Evolutionary conservation across 192 early-diverging fungal genomes (phyloP), one percentile per base, ranked within the genome.

Genomic region (Umbelopsis vinacea): DNA sequence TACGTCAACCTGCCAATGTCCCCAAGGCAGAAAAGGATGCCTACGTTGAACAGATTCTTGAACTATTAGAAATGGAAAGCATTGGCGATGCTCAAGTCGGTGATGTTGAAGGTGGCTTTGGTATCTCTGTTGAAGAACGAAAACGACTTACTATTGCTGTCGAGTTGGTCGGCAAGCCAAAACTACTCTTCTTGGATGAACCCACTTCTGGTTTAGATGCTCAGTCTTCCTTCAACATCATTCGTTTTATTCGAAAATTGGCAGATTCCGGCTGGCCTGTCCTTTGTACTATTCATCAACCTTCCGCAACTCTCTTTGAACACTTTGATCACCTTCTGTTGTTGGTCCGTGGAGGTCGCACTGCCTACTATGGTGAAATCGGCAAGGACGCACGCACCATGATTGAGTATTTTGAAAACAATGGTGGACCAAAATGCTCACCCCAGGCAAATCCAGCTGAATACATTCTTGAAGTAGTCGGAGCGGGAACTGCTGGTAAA

Each of bases 41-140:
- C 35, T 91, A 93, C 26, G 92, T 94, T 35, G 90, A 94, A 72
- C 77, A 86, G 33, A 90, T 95, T 47, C 86, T 96, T 57, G 73
- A 84, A 19, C 80, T 93, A 45, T 76, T 96, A 15, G 95, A 92
- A 63, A 83, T 94, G 74, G 83, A 89, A 37, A 83, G 85, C 52
- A 89, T 96, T 69, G 79, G 88, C 8, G 86, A 92, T 66, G 90
- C 91, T n/a, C 70, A 90, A 45, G 84, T 96, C 38, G 95, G 95
- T 67, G 82, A 87, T 19, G 77, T 88, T 4, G 91, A 90, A 52
- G 79, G 85, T 2, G 84, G 85, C 38, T 79, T 91, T 74, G 95
- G 95, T 60, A 93, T 96, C 57, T 92, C 90, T n/a, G 88, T 95
- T 15, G 94, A 93, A 57, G 93, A 97, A 80, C 92, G 92, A 74